Conservation (phyloP, 73 alveolate species). For the Paramecium octaurelia region DNA sequence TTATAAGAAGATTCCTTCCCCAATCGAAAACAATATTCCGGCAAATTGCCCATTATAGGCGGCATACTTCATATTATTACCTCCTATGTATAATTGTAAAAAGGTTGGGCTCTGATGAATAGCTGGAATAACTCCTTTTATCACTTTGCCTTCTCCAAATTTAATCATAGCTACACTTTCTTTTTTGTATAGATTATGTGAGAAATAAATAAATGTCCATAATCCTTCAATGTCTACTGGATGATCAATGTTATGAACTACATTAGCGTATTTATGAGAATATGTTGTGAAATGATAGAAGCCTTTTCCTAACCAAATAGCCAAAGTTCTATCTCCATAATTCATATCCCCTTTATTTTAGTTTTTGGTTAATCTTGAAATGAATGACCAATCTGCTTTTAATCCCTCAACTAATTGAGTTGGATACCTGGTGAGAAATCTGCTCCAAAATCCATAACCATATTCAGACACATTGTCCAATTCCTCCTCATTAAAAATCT, state of each 20-base stretch:
- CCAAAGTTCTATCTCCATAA: conserved; percentile 27
- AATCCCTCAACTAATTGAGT: neutral
- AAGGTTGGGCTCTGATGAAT: neutral
- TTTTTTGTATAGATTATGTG: neutral
- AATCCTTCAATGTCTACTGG: conserved; percentile 56
- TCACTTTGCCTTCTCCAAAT: neutral
- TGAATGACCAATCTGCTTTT: neutral
- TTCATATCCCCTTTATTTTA: neutral
- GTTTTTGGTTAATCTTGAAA: conserved; percentile 6
- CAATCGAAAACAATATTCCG: neutral
- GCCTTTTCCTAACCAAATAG: conserved; percentile 40
- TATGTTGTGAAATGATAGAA: conserved; percentile 48
- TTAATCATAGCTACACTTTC: neutral
- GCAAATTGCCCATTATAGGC: conserved; percentile 38
- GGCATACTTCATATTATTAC: neutral
- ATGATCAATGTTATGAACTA: neutral
- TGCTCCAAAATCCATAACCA: conserved; percentile 48
- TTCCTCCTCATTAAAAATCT: neutral
- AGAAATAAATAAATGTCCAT: conserved; percentile 34
- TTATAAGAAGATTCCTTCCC: neutral
- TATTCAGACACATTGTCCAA: neutral
- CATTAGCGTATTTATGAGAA: neutral
- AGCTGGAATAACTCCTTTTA: neutral
- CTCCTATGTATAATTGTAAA: neutral
- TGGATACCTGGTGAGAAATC: conserved; percentile 4